Percentiles rank a stretch among this genome's conserved stretches.
phyloP scores from a whole-genome alignment of 208 protist species.

The Wallacemonas collosoma region DNA sequence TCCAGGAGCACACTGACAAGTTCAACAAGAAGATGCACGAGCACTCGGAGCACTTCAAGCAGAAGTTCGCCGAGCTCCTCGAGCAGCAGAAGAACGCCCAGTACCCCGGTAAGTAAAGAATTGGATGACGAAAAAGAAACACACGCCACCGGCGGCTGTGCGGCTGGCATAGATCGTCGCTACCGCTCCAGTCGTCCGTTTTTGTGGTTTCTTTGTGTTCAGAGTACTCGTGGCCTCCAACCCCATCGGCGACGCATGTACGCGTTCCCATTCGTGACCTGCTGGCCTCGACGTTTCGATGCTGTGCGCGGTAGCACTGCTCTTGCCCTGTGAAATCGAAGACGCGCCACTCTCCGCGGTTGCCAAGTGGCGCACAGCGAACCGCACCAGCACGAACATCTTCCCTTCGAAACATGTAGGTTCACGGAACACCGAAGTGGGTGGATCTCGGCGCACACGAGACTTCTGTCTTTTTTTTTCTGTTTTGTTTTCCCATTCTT shows the following conservation, averaged over 20 bases:
- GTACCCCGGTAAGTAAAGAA: conserved; percentile 81
- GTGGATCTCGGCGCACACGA: no score
- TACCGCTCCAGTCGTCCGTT: not conserved
- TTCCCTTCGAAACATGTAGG: no score
- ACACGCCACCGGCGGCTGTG: not conserved
- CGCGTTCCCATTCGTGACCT: no score
- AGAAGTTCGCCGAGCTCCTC: conserved; percentile 89
- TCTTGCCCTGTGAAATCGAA: no score
- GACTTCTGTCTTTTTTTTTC: not conserved
- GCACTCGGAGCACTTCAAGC: conserved; percentile 92
- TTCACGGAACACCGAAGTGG: no score
- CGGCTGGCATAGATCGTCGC: not conserved
- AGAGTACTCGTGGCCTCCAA: no score
- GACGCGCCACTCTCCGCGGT: no score
- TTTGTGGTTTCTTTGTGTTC: not conserved
- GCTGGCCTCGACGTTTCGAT: no score
- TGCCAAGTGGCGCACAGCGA: no score
- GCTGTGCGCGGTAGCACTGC: no score
- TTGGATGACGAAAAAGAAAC: not conserved
- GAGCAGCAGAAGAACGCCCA: conserved; percentile 93
- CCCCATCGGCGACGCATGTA: no score
- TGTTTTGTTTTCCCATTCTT: conserved; percentile 19
- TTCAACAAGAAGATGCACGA: conserved; percentile 94
- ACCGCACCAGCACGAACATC: no score
- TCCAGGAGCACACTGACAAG: conserved; percentile 93